Evolutionary conservation across 305 asterid species (phyloP).

Genomic region (Solanum aculeatissimum): DNA sequence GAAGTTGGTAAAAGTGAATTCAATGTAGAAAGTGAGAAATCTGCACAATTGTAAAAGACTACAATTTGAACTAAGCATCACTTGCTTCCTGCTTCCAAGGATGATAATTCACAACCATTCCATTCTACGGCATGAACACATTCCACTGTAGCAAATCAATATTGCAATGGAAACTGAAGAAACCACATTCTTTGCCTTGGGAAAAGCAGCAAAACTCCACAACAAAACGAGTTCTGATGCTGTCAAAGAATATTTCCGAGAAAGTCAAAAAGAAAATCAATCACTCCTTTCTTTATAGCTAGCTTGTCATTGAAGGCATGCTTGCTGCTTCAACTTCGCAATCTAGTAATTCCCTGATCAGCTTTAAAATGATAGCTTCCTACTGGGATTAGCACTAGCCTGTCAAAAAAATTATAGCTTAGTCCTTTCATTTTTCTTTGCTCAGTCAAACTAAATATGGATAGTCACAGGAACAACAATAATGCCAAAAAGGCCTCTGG

Average conservation of each 20-base stretch:
- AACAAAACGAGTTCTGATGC: background rate
- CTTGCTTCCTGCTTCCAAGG: background rate
- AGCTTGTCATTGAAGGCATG: background rate
- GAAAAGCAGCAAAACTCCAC: background rate
- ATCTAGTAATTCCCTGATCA: background rate
- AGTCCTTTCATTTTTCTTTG: background rate
- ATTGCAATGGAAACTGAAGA: background rate
- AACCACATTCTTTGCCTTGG: background rate
- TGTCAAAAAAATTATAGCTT: background rate
- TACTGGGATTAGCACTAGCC: background rate
- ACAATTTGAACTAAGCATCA: background rate
- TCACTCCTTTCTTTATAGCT: background rate
- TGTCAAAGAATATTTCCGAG: background rate
- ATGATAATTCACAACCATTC: background rate
- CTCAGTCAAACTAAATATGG: background rate
- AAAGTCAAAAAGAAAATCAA: background rate
- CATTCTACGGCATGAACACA: background rate
- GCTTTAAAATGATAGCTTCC: background rate
- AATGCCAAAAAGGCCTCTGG: background rate
- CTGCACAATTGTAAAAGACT: background rate
- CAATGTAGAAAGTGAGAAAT: background rate
- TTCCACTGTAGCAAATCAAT: background rate
- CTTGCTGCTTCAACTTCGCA: conserved; percentile 2
- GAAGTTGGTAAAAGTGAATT: background rate
- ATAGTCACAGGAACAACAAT: background rate